Percentiles rank a stretch among this genome's conserved stretches.
Conservation (phyloP, 1,139 yeast species). For the Hyphopichia wangnamkhiaoensis region DNA sequence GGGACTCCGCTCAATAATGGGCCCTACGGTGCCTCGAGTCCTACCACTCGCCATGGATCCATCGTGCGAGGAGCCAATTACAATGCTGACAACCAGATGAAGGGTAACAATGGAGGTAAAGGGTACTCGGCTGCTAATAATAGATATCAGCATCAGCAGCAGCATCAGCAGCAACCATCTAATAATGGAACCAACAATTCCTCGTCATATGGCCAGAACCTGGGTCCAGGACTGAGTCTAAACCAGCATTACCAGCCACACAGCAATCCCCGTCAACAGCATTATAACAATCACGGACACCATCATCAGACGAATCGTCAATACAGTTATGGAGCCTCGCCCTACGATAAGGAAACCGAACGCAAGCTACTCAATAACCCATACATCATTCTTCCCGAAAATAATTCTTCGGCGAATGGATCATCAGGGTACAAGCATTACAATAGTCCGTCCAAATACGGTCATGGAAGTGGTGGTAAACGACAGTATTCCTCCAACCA, state of each 20-base stretch:
- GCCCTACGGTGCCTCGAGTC: not conserved
- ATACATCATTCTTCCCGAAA: constrained; percentile 30
- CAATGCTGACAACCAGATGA: no score
- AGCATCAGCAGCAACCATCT: not conserved
- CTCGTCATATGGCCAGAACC: no score
- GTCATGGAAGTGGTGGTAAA: not conserved
- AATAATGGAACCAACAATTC: not conserved
- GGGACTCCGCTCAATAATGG: not conserved
- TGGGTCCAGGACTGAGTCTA: no score
- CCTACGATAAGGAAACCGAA: constrained; percentile 31
- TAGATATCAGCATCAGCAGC: not conserved
- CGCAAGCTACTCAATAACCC: constrained; percentile 32
- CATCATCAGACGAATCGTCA: no score
- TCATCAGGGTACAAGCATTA: not conserved
- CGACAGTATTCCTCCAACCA: not conserved
- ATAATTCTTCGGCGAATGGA: constrained; percentile 3
- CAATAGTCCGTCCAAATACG: not conserved
- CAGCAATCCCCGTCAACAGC: no score
- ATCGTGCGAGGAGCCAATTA: not conserved
- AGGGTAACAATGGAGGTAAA: no score
- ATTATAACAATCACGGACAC: no score
- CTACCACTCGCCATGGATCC: not conserved
- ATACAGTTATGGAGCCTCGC: constrained; percentile 3
- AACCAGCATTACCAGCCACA: no score
- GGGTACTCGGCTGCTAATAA: no score